Percentiles rank a stretch among this genome's conserved stretches.
Conservation (phyloP, 805 yeast species). For the Schizosaccharomyces japonicus region DNA sequence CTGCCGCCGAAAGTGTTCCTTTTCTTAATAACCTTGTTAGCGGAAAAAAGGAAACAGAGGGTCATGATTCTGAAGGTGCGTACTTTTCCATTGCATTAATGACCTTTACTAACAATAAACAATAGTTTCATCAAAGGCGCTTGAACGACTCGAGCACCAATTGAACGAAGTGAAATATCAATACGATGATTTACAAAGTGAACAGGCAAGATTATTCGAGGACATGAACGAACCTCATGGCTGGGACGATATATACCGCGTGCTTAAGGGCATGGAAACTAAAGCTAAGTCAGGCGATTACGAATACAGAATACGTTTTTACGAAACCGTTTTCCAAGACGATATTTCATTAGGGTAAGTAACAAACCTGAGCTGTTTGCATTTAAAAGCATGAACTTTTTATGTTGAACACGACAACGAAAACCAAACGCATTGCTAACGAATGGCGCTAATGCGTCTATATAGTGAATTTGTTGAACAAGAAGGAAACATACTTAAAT, state of each 20-base stretch:
- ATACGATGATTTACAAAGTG: conserved; percentile 8
- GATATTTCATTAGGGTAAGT: conserved; percentile 21
- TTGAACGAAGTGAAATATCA: conserved; percentile 5
- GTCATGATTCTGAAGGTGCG: too few relatives aligned
- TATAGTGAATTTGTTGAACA: conserved; percentile 13
- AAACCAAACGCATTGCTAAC: not conserved
- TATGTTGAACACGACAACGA: conserved; percentile 6
- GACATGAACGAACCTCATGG: conserved; percentile 23
- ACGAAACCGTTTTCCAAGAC: conserved; percentile 34
- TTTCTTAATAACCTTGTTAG: too few relatives aligned
- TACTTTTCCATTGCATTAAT: too few relatives aligned
- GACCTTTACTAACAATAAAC: too few relatives aligned
- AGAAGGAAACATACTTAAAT: conserved; percentile 20
- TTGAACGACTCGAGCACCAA: too few relatives aligned
- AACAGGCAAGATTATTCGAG: conserved; percentile 8
- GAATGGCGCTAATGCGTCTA: too few relatives aligned
- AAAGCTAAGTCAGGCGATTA: conserved; percentile 39
- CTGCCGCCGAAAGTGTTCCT: not conserved
- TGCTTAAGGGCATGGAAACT: conserved; percentile 28
- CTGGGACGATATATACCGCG: conserved; percentile 37
- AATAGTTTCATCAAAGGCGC: too few relatives aligned
- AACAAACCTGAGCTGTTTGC: conserved; percentile 30
- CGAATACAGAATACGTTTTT: conserved; percentile 37
- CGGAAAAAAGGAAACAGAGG: too few relatives aligned
- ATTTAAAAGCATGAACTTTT: too few relatives aligned